Evolutionary conservation across 2,329 filamentous ascomycete species (phyloP).

Genomic region (Monosporascus ibericus): DNA sequence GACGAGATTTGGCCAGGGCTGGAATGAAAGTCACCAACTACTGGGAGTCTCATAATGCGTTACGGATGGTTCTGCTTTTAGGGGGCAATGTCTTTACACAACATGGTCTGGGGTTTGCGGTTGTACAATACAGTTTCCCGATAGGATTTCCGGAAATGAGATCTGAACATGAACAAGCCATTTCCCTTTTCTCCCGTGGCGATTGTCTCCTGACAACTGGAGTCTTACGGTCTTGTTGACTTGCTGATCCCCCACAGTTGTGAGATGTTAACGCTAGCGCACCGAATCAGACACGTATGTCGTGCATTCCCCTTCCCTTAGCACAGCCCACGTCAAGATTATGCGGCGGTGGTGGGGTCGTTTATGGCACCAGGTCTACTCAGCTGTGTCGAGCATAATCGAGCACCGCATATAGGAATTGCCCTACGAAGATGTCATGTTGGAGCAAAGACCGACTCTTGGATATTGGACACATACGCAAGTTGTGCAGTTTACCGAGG

Average conservation of each 20-base stretch:
- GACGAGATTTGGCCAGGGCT: constrained; percentile 42
- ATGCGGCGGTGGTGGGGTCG: too few relatives aligned
- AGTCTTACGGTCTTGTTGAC: not conserved
- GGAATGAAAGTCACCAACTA: constrained; percentile 30
- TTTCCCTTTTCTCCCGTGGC: not conserved
- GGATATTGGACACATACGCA: too few relatives aligned
- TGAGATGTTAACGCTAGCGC: too few relatives aligned
- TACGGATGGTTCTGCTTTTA: constrained; percentile 63
- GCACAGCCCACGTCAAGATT: too few relatives aligned
- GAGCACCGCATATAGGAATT: too few relatives aligned
- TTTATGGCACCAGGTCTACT: too few relatives aligned
- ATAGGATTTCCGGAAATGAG: constrained; percentile 57
- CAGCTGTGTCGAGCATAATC: too few relatives aligned
- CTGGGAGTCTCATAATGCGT: constrained; percentile 63
- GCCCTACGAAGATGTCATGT: too few relatives aligned
- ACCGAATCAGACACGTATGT: too few relatives aligned
- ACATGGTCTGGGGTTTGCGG: constrained; percentile 62
- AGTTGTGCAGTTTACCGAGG: too few relatives aligned
- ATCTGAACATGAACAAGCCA: constrained; percentile 49
- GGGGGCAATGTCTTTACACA: constrained; percentile 65
- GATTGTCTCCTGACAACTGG: not conserved
- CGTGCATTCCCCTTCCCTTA: too few relatives aligned
- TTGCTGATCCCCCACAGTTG: not conserved
- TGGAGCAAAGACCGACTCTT: too few relatives aligned
- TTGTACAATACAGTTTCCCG: constrained; percentile 66